phyloP scores from a whole-genome alignment of 495 filamentous ascomycete species.

The Penicillium psychrofluorescens region DNA sequence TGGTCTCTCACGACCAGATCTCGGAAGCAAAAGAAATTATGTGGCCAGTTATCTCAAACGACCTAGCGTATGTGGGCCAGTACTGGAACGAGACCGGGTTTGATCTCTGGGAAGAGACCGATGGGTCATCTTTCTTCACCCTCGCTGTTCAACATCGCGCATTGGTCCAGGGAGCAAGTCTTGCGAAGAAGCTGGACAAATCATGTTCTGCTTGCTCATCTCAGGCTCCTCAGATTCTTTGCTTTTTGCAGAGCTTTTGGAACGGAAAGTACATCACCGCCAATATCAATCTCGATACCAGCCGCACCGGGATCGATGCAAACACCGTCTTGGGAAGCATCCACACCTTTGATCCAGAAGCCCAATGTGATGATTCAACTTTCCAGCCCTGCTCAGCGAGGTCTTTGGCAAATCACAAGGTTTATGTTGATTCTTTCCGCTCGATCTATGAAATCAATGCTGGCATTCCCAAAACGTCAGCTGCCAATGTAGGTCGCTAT shows the following conservation, averaged over 20 bases:
- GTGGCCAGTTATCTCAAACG: conserved; percentile 61
- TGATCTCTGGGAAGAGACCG: conserved; percentile 66
- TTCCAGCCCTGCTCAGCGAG: conserved; percentile 57
- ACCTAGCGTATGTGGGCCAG: conserved; percentile 59
- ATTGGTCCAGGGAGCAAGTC: conserved; percentile 52
- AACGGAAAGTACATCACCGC: conserved; percentile 47
- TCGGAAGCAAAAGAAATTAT: conserved; percentile 24
- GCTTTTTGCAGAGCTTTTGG: conserved; percentile 63
- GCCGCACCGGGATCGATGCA: conserved; percentile 52
- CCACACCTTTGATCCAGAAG: conserved; percentile 55
- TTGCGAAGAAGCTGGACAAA: conserved; percentile 37
- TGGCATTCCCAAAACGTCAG: conserved; percentile 24
- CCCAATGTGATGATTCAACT: conserved; percentile 40
- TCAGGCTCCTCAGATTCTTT: conserved; percentile 47
- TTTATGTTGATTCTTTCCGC: conserved; percentile 54
- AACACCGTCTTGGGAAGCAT: conserved; percentile 57
- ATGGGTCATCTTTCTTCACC: conserved; percentile 56
- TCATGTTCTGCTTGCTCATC: conserved; percentile 47
- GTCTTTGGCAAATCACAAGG: conserved; percentile 61
- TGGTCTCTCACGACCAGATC: conserved; percentile 10
- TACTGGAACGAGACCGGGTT: conserved; percentile 67
- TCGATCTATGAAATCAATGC: conserved; percentile 52
- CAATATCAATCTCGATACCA: conserved; percentile 36
- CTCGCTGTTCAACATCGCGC: conserved; percentile 41
- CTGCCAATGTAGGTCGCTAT: conserved; percentile 64